Percentiles rank a stretch among this genome's conserved stretches.
phyloP scores from a whole-genome alignment of 441 rosid genomes.

The Geranium incanum region DNA sequence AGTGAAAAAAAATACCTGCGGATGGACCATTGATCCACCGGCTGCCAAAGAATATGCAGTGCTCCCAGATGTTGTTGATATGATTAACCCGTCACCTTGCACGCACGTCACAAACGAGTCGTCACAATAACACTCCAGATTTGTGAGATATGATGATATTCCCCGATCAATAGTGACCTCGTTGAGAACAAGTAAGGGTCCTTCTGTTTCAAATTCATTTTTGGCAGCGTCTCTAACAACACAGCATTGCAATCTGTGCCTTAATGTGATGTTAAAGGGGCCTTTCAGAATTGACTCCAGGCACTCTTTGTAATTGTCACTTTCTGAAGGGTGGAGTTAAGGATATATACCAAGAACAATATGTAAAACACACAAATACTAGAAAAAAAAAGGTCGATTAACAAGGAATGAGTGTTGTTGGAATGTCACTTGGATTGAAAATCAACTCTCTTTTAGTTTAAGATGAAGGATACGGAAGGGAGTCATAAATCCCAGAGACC shows the following conservation, averaged over 20 bases:
- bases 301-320: slow-evolving; percentile 74
- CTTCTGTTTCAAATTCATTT: slow-evolving; percentile 68
- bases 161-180: slow-evolving; percentile 99
- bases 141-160: slow-evolving; percentile 83
- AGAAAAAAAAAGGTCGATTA: background rate
- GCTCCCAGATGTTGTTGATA: slow-evolving; percentile 98
- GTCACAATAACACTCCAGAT: slow-evolving; percentile 95
- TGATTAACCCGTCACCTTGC: slow-evolving; percentile 96
- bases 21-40: slow-evolving; percentile 99
- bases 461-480: slow-evolving; percentile 62
- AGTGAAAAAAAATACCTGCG: slow-evolving; percentile 49
- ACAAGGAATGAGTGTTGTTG: background rate
- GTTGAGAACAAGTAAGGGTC: slow-evolving; percentile 65
- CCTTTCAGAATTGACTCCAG: slow-evolving; percentile 73
- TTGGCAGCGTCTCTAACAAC: slow-evolving; percentile 76
- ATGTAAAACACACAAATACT: background rate
- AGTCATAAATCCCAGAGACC: slow-evolving; percentile 90
- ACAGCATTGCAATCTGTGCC: slow-evolving; percentile 78
- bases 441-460: slow-evolving; percentile 6
- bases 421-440: background rate
- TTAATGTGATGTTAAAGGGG: slow-evolving; percentile 83
- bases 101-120: slow-evolving; percentile 84
- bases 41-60: slow-evolving; percentile 98
- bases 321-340: slow-evolving; percentile 56
- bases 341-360: slow-evolving; percentile 21